Evolutionary conservation across 768 basidiomycete genomes (phyloP).

Genomic region (Termitomyces sp.): DNA sequence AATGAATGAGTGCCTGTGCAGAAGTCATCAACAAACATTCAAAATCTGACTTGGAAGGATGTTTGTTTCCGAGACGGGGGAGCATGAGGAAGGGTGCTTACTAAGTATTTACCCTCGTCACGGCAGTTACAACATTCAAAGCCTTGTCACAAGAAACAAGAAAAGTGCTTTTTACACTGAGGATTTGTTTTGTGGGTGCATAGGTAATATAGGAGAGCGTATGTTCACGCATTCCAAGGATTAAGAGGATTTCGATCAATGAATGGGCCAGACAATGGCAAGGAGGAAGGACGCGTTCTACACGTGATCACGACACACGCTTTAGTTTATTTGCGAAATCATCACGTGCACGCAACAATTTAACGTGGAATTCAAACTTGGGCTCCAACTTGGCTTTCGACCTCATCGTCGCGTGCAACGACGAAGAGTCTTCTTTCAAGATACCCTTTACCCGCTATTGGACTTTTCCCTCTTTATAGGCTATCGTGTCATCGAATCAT

Average conservation of each 20-base stretch:
- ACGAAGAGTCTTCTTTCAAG: neutral
- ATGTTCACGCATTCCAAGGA: neutral
- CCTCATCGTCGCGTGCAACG: slow-evolving; percentile 14
- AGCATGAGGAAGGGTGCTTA: neutral
- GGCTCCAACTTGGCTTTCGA: slow-evolving; percentile 12
- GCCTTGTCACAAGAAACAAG: neutral
- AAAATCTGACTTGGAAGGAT: neutral
- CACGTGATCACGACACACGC: slow-evolving; percentile 7
- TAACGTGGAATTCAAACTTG: slow-evolving; percentile 12
- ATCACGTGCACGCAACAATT: slow-evolving; percentile 13
- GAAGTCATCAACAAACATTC: neutral
- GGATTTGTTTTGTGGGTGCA: neutral
- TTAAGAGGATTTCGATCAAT: neutral
- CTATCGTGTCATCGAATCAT: neutral
- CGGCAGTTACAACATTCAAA: neutral
- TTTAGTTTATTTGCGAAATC: slow-evolving; percentile 9
- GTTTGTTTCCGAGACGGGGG: neutral
- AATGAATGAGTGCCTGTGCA: neutral
- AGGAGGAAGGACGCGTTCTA: neutral
- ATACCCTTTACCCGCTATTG: slow-evolving; percentile 4
- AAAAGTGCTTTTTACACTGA: neutral
- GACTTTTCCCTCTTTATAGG: neutral
- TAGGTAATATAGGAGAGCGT: neutral
- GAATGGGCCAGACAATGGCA: neutral
- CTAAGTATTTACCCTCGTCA: neutral